These are phyloP conservation scores for Boechera retrofracta DNA, from an alignment of 345 rosid genomes.

Conservation along the genomic window DNA sequence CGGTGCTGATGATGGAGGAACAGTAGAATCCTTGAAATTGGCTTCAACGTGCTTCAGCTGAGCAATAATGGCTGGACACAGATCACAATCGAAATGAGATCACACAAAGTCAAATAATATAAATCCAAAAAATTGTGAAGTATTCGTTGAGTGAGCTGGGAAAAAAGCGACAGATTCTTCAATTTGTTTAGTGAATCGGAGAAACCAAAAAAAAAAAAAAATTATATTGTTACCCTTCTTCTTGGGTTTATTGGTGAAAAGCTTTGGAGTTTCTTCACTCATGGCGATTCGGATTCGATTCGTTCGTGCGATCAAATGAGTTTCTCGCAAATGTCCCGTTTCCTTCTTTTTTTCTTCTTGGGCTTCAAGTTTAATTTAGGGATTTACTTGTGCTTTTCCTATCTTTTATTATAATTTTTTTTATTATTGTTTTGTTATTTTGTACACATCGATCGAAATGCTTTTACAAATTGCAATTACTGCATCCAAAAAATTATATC, in stretches of 20 bases:
- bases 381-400: too few species aligned
- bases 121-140: constrained; percentile 18
- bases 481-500: too few species aligned
- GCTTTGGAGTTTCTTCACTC: constrained; percentile 74
- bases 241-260: constrained; percentile 72
- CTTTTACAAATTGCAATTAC: too few species aligned
- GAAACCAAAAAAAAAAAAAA: background rate
- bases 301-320: background rate
- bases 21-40: constrained; percentile 45
- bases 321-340: background rate
- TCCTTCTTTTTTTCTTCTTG: constrained; percentile 9
- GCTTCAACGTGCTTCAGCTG: constrained; percentile 60
- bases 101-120: background rate
- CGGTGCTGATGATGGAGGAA: constrained; percentile 45
- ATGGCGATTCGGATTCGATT: constrained; percentile 40
- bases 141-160: constrained; percentile 39
- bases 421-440: too few species aligned
- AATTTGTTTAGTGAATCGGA: background rate
- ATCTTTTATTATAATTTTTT: too few species aligned
- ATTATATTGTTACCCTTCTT: constrained; percentile 48
- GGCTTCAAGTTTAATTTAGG: background rate
- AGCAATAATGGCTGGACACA: constrained; percentile 49
- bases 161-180: constrained; percentile 20
- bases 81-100: constrained; percentile 39
- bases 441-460: too few species aligned